phyloP scores from a whole-genome alignment of 306 rosid species.

The Lathyrus aphaca region DNA sequence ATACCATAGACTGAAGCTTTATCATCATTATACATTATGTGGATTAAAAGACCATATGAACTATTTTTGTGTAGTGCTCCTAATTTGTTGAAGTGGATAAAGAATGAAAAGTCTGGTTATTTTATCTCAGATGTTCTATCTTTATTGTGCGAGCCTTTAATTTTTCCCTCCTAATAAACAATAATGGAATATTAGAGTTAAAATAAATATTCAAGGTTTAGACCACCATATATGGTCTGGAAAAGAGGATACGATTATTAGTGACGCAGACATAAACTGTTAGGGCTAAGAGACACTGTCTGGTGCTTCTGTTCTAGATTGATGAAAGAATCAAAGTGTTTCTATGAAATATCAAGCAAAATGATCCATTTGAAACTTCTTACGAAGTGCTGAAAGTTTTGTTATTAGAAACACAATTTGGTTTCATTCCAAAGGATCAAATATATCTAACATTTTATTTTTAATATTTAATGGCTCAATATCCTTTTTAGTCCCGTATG shows the following conservation, averaged over 20 bases:
- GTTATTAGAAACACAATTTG: too few relatives aligned
- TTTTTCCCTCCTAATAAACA: background rate
- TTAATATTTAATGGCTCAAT: too few relatives aligned
- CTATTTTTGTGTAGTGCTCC: slow-evolving; percentile 6
- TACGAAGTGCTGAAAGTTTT: too few relatives aligned
- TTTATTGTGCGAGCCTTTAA: slow-evolving; percentile 7
- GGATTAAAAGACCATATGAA: slow-evolving; percentile 24
- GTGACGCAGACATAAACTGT: slow-evolving; percentile 5
- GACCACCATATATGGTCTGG: slow-evolving; percentile 3
- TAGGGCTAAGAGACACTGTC: slow-evolving; percentile 1
- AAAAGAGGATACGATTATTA: background rate
- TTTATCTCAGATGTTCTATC: slow-evolving; percentile 11
- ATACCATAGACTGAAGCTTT: background rate
- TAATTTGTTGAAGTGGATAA: slow-evolving; percentile 12
- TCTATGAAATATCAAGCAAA: slow-evolving; percentile 8
- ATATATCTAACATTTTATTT: too few relatives aligned
- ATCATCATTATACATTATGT: slow-evolving; percentile 33
- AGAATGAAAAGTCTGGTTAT: background rate
- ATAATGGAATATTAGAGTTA: background rate
- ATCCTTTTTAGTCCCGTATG: too few relatives aligned
- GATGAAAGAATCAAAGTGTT: slow-evolving; percentile 5
- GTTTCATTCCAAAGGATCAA: too few relatives aligned
- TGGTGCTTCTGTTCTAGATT: background rate
- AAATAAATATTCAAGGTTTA: slow-evolving; percentile 18
- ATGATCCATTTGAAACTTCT: slow-evolving; percentile 15